Base-by-base conservation (phyloP, 2,329 filamentous ascomycete species). In the Aspergillus tanneri region DNA sequence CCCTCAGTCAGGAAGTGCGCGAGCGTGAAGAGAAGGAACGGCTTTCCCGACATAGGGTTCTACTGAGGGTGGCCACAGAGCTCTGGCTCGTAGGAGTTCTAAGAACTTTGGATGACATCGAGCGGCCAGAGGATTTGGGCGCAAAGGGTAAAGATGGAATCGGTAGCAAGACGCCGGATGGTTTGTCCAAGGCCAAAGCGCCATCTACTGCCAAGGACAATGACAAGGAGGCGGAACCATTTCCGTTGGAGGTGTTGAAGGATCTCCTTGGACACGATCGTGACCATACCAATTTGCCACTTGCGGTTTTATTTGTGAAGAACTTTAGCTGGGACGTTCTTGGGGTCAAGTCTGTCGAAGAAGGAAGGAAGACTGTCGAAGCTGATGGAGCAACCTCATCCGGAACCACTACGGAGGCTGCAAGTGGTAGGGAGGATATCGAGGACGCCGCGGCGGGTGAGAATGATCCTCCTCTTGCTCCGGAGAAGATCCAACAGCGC, bases 1-100 rank as follows among this genome's bases (percentile, higher is more conserved):
- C 80, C 1, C 77, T 96, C 56, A 75, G 85, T 5, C 81, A 84
- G 27, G 93, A 99, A 60, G 82, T 90, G 23, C 88, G 88, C 43
- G 95, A 99, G 68, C 88, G 90, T 57, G 93, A 99, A 69, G 93
- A 99, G 72, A 96, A 96, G 70, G 93, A 99, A 52, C 86, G 93
- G 5, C 77, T 97, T 32, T 81, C 84, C 24, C 83, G 93, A 45
- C 95, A 99, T 68, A 84, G 93, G 48, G 81, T 91, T 5, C 80
- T 99, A 18, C 74, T 99, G 45, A 84, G 91, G 28, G 87, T 99
- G 10, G 90, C 95, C 25, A 96, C 93, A 2, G 93, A 99, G 68
- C 77, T 99, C 27, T 99, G 95, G 95, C 82, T 99, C 4, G 90
- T 95, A 14, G 90, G 89, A 22, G 86, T 93, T 34, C 71, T 99